Percentiles rank a stretch among this genome's conserved stretches.
Conservation (phyloP, 2,329 filamentous ascomycete species). For the Apiospora marii region DNA sequence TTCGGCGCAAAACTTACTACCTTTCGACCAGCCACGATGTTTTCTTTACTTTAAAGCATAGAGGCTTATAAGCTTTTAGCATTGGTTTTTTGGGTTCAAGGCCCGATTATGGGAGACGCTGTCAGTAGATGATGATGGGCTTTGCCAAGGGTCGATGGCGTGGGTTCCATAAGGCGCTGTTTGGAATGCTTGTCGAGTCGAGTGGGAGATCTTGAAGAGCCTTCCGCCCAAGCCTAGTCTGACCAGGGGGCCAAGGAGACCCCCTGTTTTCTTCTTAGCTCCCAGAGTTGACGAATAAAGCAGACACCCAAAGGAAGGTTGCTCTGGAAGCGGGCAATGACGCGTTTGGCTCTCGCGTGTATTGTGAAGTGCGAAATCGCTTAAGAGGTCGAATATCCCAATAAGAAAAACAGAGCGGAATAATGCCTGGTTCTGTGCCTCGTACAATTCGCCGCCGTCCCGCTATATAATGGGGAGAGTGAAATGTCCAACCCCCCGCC, state of each 20-base stretch:
- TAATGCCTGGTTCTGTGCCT: not conserved
- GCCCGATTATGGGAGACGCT: not conserved
- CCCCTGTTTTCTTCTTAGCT: not conserved
- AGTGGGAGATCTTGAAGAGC: not conserved
- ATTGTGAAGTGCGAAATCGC: not conserved
- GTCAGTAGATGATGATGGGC: not conserved
- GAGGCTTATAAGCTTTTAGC: not conserved
- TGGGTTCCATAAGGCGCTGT: not conserved
- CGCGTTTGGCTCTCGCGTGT: not conserved
- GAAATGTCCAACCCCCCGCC: constrained; percentile 18
- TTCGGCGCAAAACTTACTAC: not conserved
- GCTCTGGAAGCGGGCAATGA: constrained; percentile 6
- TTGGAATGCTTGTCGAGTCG: constrained; percentile 6
- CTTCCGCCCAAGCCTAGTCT: constrained; percentile 8
- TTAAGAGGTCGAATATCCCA: not conserved
- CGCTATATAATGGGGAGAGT: not conserved
- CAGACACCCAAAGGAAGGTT: not conserved
- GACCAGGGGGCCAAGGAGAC: not conserved
- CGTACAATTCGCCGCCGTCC: not conserved
- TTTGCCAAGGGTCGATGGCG: not conserved
- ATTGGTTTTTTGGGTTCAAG: not conserved
- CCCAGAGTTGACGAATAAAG: not conserved
- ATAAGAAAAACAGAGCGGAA: constrained; percentile 5
- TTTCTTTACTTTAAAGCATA: no score
- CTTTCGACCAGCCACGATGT: not conserved